Base-by-base conservation (phyloP, 768 basidiomycete genomes). In the Pisolithus sp. region DNA sequence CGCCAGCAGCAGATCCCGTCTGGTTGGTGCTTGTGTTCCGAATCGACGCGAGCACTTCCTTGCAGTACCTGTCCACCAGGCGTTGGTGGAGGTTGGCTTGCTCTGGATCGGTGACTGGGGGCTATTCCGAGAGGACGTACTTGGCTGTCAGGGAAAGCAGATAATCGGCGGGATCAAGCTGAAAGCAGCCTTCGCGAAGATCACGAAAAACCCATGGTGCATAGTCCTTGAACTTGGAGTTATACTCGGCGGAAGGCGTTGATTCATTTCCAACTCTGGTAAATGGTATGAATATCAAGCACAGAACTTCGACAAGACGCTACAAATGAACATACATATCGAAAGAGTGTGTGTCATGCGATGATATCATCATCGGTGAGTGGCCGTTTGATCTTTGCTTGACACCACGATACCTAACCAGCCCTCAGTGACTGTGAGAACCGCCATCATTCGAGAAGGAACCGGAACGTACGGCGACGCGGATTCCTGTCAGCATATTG, bases 211-310 rank as follows among this genome's bases (percentile, higher is more conserved):
- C 90, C 87, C 89, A 96, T 0, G 96, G 95, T 0, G 94, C 93
- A 67, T 98, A 99, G 66, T 99, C 95, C 69, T 98, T 98, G 78
- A 98, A 98, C 71, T 99, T 99, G 79, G 97, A 98, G 68, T 98
- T 96, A 72, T 99, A 99, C 72, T 86, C 87, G 5, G 95, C 94
- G 0, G 93, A 96, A 0, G 96, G 96, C 12, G 96, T 98, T 23
- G 98, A 77, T 71, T 99, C 96, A 68, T 99, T 98, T 20, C 96
- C 96, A 62, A 96, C 80, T 58, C 92, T 94, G 61, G 7, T 23
- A 38, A 20, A 46, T 42, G 48, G 54, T 20, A 23, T 61, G 13
- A 58, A 55, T 34, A 9, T 3, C 24, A 18, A 23, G 28, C 21
- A 23, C 30, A 13, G 5, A 15, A 12, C 12, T 13, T 1, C 1